Base-by-base conservation (phyloP, 164 flowering plant species). In the Warburgia ugandensis region DNA sequence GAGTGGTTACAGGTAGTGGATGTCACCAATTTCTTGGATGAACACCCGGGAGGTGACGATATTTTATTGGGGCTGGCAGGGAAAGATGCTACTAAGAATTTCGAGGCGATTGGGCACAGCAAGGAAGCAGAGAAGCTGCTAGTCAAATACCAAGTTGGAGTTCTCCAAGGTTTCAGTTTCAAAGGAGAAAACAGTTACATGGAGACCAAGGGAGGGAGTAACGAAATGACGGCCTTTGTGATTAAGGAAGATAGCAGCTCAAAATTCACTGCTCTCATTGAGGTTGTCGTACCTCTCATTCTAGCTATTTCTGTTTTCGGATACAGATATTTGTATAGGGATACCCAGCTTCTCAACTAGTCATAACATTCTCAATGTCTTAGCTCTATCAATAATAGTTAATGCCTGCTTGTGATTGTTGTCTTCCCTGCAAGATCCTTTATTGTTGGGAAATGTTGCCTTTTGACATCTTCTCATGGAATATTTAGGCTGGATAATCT, bases 81-180 rank as follows among this genome's bases (percentile, higher is more conserved):
- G 37, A 33, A 14, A 29, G 81, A 77, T 59, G 81, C 74, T 17
- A 73, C 74, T 0, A 67, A 67, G 56, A 73, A 62, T 10, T 77
- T 73, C 45, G 58, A 69, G 4, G 67, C 31, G 4, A 58, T 72
- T 14, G 81, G 81, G 16, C 78, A 74, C 66, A 77, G 77, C 72
- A 69, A 69, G 49, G 74, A 54, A 5, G 78, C 81, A 8, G 45
- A 71, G 13, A 41, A 39, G 33, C 16, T 71, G 61, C 63, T 77
- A 35, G 32, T 51, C 6, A 73, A 69, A 11, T 77, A 65, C 69
- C 77, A 72, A 40, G 70, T 77, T 5, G 81, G 81, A 3, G 61
- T 66, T 35, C 68, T 77, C 32, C 63, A 64, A 36, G 78, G 75
- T 14, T 31, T 54, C 42, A 39, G 31, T 3, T 3, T 55, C 32